Evolutionary conservation across 1,284 basidiomycete genomes (phyloP).

Genomic region (Ustilago crameri): DNA sequence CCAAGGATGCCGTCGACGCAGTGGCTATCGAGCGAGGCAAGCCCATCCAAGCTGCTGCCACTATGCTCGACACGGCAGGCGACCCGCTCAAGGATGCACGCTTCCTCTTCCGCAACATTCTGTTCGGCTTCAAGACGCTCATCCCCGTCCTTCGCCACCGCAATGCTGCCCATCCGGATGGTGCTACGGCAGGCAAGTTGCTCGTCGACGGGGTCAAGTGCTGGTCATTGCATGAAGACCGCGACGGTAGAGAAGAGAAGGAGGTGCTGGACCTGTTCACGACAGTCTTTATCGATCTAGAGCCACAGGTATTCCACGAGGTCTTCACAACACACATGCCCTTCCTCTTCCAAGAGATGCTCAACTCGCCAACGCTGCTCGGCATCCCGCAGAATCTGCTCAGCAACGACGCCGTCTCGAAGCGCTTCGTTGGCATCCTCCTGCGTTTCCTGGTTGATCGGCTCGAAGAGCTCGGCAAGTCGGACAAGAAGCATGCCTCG

Average conservation of each 20-base stretch:
- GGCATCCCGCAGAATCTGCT: conserved; percentile 90
- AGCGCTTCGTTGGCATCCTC: conserved; percentile 90
- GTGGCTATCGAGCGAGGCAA: conserved; percentile 69
- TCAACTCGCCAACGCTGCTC: conserved; percentile 79
- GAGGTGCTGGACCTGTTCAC: conserved; percentile 89
- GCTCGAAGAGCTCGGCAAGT: conserved; percentile 85
- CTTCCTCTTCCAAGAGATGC: conserved; percentile 63
- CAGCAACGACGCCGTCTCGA: conserved; percentile 82
- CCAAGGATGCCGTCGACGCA: conserved; percentile 25
- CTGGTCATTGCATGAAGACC: conserved; percentile 83
- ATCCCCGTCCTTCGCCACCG: conserved; percentile 82
- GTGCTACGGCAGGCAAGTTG: conserved; percentile 84
- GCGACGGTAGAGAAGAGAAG: conserved; percentile 78
- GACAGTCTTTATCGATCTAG: conserved; percentile 70
- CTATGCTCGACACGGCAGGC: conserved; percentile 68
- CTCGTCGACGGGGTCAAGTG: conserved; percentile 87
- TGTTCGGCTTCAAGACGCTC: conserved; percentile 88
- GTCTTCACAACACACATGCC: conserved; percentile 61
- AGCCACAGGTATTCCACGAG: conserved; percentile 65
- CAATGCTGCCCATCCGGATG: conserved; percentile 82
- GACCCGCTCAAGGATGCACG: conserved; percentile 73
- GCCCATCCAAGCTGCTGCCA: conserved; percentile 68
- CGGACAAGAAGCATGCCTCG: conserved; percentile 78
- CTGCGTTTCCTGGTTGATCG: conserved; percentile 85
- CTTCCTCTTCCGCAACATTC: conserved; percentile 84